Conservation (phyloP, 2,329 filamentous ascomycete genomes). For the Colletotrichum siamense region DNA sequence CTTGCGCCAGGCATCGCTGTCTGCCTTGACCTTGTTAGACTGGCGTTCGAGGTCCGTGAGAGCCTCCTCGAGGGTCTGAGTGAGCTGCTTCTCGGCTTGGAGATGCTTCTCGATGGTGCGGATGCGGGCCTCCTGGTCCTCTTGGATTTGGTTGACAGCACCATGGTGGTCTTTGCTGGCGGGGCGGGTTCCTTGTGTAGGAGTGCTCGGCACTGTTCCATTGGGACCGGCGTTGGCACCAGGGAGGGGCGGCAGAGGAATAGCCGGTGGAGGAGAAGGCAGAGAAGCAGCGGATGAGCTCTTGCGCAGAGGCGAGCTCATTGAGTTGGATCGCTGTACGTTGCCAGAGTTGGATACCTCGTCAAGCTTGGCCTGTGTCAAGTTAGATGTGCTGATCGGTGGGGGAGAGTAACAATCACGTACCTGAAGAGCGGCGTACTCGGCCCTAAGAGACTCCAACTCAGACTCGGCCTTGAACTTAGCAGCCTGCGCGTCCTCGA, state of each 20-base stretch:
- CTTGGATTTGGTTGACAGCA: conserved; percentile 77
- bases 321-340: conserved; percentile 65
- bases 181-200: conserved; percentile 66
- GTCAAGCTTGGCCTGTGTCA: conserved; percentile 49
- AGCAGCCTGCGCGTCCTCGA: conserved; percentile 79
- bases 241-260: conserved; percentile 93
- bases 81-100: conserved; percentile 94
- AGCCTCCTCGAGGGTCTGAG: conserved; percentile 92
- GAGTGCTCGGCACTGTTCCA: conserved; percentile 54
- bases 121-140: conserved; percentile 95
- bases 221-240: conserved; percentile 48
- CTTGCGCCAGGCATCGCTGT: conserved; percentile 90
- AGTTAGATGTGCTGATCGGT: conserved; percentile 27
- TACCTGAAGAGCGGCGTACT: conserved; percentile 81
- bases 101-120: conserved; percentile 97
- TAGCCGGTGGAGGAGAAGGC: conserved; percentile 92
- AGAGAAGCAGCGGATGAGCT: conserved; percentile 82
- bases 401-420: conserved; percentile 28
- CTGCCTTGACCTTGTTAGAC: conserved; percentile 88
- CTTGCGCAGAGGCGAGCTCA: conserved; percentile 78
- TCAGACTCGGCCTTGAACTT: conserved; percentile 70
- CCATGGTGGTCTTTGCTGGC: conserved; percentile 77
- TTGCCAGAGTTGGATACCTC: conserved; percentile 33
- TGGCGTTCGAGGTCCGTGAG: conserved; percentile 92
- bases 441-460: conserved; percentile 69